phyloP scores from a whole-genome alignment of 2,329 filamentous ascomycete species.

The Dactylonectria macrodidyma region DNA sequence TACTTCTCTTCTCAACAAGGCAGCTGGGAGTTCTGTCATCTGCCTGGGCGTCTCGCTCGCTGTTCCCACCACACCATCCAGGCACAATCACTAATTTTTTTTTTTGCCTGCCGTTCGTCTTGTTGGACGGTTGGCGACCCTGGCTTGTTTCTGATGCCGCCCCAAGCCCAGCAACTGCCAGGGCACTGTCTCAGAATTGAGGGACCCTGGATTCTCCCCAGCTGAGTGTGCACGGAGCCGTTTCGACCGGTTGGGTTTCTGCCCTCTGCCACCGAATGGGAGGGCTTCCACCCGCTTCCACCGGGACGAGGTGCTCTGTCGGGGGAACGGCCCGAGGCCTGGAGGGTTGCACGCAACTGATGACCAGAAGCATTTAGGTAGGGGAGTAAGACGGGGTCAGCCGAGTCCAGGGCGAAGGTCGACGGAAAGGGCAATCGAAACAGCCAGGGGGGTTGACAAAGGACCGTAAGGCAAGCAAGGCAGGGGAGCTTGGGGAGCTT shows the following conservation, averaged over 20 bases:
- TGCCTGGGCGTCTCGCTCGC: too few species aligned
- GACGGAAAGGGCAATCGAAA: constrained; percentile 34
- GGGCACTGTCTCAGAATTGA: constrained; percentile 44
- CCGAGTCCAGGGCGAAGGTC: constrained; percentile 35
- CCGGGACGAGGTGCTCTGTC: constrained; percentile 8
- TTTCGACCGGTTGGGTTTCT: constrained; percentile 29
- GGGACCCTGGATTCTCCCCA: constrained; percentile 42
- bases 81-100: constrained; percentile 27
- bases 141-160: constrained; percentile 42
- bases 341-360: constrained; percentile 19
- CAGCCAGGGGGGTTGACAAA: constrained; percentile 30
- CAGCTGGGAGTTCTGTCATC: constrained; percentile 14
- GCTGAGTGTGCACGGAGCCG: constrained; percentile 31
- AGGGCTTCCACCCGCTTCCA: constrained; percentile 22
- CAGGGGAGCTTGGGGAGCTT: constrained; percentile 7
- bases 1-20: background rate
- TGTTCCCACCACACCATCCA: constrained; percentile 12
- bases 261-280: constrained; percentile 31
- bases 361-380: constrained; percentile 4
- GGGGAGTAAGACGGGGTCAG: constrained; percentile 30
- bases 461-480: constrained; percentile 21
- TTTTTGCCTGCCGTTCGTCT: constrained; percentile 36
- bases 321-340: constrained; percentile 6
- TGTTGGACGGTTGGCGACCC: constrained; percentile 34
- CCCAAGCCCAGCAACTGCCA: constrained; percentile 33